phyloP scores from a whole-genome alignment of 2,329 filamentous ascomycete genomes.

The Ceratocystis cubensis region DNA sequence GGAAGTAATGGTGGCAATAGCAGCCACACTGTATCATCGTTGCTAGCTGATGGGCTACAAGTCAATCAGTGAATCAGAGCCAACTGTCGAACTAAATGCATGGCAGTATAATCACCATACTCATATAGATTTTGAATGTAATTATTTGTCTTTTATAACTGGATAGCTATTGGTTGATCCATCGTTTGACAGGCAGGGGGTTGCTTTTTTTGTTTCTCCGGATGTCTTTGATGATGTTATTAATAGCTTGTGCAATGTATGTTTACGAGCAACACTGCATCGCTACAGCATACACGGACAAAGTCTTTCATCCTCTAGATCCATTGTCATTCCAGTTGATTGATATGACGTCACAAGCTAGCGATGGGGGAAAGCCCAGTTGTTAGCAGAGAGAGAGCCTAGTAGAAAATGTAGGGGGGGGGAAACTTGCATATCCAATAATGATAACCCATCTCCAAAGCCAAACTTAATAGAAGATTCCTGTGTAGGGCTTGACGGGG shows the following conservation, averaged over 20 bases:
- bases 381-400: not conserved
- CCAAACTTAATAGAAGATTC: constrained; percentile 10
- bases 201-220: not conserved
- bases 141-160: not conserved
- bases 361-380: not conserved
- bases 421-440: not conserved
- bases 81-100: not conserved
- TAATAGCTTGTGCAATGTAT: not conserved
- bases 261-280: not conserved
- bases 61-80: constrained; percentile 23
- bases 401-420: not conserved
- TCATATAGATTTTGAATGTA: constrained; percentile 5
- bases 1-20: constrained; percentile 16
- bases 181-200: not conserved
- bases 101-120: not conserved
- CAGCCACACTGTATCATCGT: constrained; percentile 34
- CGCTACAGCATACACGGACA: not conserved
- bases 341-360: not conserved
- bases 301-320: not conserved
- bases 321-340: not conserved
- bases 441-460: not conserved
- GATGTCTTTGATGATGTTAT: not conserved
- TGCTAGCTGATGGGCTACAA: constrained; percentile 31
- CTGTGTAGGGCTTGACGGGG: constrained; percentile 7
- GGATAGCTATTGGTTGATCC: not conserved